Evolutionary conservation across 2,329 filamentous ascomycete genomes (phyloP).

Genomic region (Claviceps sp.): DNA sequence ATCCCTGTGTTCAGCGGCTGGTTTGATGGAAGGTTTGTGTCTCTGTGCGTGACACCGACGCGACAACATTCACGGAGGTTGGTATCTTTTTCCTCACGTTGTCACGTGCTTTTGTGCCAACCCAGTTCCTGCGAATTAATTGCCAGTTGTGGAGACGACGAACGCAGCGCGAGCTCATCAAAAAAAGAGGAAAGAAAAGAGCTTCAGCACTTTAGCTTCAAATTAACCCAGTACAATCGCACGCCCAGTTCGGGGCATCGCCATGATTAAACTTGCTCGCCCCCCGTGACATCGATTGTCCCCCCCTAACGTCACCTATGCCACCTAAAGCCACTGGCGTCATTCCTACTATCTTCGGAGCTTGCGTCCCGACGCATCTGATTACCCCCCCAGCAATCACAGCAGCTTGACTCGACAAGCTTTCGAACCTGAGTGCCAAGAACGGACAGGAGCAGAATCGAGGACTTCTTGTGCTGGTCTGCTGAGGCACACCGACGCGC

Average conservation of each 20-base stretch:
- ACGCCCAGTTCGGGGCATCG: neutral
- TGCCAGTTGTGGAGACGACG: neutral
- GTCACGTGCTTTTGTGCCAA: slow-evolving; percentile 4
- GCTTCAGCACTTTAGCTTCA: neutral
- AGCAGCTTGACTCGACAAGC: neutral
- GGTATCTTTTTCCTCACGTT: no score
- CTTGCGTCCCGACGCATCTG: neutral
- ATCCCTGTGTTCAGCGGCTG: neutral
- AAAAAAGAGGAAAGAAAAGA: neutral
- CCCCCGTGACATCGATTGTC: neutral
- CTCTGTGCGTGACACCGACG: no score
- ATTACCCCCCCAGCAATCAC: neutral
- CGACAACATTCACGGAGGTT: no score
- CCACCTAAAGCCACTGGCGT: neutral
- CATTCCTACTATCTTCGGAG: neutral
- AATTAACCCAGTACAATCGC: neutral
- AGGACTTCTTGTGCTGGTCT: neutral
- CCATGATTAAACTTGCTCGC: neutral
- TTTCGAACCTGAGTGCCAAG: neutral
- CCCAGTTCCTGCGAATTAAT: neutral
- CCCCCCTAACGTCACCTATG: neutral
- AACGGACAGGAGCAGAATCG: neutral
- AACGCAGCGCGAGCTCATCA: neutral
- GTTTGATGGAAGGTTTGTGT: neutral
- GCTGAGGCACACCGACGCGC: no score